phyloP scores from a whole-genome alignment of 2,329 filamentous ascomycete genomes.

The Aureobasidium subglaciale region DNA sequence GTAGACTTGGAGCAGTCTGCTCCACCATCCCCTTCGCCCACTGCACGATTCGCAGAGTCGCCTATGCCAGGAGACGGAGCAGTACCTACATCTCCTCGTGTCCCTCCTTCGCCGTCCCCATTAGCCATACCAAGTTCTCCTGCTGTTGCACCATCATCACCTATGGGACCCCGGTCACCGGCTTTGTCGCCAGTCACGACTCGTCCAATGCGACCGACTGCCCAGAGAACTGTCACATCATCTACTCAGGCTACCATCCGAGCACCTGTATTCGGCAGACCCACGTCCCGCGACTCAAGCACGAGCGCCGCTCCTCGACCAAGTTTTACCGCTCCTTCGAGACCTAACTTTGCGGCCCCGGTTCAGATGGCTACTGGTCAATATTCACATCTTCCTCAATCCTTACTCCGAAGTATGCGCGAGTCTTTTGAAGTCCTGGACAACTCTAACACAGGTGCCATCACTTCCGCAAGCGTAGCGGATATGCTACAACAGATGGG shows the following conservation, averaged over 20 bases:
- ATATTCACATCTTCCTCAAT: constrained; percentile 66
- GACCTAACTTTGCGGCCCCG: constrained; percentile 24
- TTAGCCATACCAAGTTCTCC: constrained; percentile 26
- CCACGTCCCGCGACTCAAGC: constrained; percentile 19
- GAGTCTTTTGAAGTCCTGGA: constrained; percentile 94
- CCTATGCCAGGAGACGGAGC: constrained; percentile 15
- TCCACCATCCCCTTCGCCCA: constrained; percentile 15
- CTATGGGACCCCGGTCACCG: constrained; percentile 8
- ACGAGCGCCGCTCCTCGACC: neutral
- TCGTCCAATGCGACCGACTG: constrained; percentile 27
- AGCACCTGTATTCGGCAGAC: constrained; percentile 22
- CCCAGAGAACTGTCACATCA: constrained; percentile 33
- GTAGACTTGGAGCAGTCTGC: constrained; percentile 15
- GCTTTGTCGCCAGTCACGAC: neutral
- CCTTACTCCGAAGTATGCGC: constrained; percentile 78
- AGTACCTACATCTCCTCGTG: constrained; percentile 22
- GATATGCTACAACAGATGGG: constrained; percentile 85
- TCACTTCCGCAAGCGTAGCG: constrained; percentile 74
- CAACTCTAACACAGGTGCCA: constrained; percentile 74
- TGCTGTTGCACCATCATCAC: constrained; percentile 14
- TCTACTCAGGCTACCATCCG: constrained; percentile 28
- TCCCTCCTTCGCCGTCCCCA: constrained; percentile 23
- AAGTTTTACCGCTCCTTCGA: constrained; percentile 9
- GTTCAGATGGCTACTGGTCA: constrained; percentile 36
- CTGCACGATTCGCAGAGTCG: constrained; percentile 1